Base-by-base conservation (phyloP, 352 stramenopile genomes). In the Phytophthora quininea region DNA sequence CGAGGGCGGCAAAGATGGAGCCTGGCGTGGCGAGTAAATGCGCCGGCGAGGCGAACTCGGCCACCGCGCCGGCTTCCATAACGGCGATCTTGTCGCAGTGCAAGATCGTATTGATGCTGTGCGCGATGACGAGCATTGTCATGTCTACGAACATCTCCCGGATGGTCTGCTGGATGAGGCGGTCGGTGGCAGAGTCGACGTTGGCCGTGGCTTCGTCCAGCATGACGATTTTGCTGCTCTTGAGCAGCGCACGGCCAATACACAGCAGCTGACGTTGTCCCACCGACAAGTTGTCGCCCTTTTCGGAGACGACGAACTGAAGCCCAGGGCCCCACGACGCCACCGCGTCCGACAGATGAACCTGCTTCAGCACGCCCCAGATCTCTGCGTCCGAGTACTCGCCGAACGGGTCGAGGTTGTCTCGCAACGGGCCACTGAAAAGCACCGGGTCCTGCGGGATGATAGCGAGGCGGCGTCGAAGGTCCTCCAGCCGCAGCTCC, bases 101-200 rank as follows among this genome's bases (percentile, higher is more conserved):
- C 58, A 71, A 32, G 37, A 71, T 67, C 4, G 97, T 99, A 64
- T 99, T 85, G 35, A 99, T 77, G 15, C 97, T 84, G 71, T 99
- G 97, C 10, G 97, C 97, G 54, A 99, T 98, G 4, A 91, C 98
- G 4, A 99, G 66, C 42, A 98, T 67, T 2, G 97, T 99, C 52
- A 82, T 96, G 46, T 88, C 57, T 11, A 58, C 54, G 69, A 99
- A 99, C 31, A 51, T 76, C 31, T 71, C 51, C 43, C 68, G 66
- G 49, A 92, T 82, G 6, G 76, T 85, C 27, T 43, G n/a, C 74
- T 98, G 95, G 56, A 98, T 96, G 30, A 88, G 65, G 15, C 56
- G 54, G 69, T 98, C 91, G 0, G 92, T 97, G 47, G 86, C 84
- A 49, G 77, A 74, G 76, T 98, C 93, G 1, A 98, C 89, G 50